These are phyloP conservation scores for Phyllosticta capitalensis DNA, from an alignment of 2,329 filamentous ascomycete genomes.

Conservation along the genomic window DNA sequence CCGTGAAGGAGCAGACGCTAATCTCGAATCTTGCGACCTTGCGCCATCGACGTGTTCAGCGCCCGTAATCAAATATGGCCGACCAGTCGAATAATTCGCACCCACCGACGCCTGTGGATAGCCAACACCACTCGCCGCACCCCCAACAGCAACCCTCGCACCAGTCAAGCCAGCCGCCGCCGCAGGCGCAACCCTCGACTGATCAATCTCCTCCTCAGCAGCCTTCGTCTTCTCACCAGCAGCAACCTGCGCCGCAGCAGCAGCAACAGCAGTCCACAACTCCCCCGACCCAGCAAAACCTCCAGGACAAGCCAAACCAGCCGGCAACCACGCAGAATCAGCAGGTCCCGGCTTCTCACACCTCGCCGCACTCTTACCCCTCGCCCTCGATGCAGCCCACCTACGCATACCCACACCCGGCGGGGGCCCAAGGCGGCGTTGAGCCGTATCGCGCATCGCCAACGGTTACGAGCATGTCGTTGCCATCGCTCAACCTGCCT, in stretches of 20 bases:
- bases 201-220: background rate
- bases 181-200: conserved; percentile 4
- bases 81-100: conserved; percentile 8
- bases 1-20: conserved; percentile 5
- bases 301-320: background rate
- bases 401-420: conserved; percentile 39
- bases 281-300: background rate
- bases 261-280: background rate
- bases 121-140: conserved; percentile 4
- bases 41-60: conserved; percentile 11
- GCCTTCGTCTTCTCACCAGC: background rate
- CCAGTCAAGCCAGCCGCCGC: conserved; percentile 6
- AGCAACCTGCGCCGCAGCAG: background rate
- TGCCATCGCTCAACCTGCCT: conserved; percentile 40
- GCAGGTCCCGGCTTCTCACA: conserved; percentile 30
- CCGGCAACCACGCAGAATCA: background rate
- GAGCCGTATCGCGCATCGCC: conserved; percentile 39
- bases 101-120: background rate
- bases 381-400: conserved; percentile 41
- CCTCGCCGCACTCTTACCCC: conserved; percentile 40
- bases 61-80: conserved; percentile 12
- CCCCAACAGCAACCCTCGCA: conserved; percentile 1
- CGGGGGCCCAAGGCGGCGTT: conserved; percentile 23
- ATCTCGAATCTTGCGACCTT: conserved; percentile 11
- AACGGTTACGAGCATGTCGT: conserved; percentile 34